Evolutionary conservation across 768 basidiomycete genomes (phyloP), one percentile per base, ranked within the genome.

Genomic region (Boletus pseudo-olivaceus): DNA sequence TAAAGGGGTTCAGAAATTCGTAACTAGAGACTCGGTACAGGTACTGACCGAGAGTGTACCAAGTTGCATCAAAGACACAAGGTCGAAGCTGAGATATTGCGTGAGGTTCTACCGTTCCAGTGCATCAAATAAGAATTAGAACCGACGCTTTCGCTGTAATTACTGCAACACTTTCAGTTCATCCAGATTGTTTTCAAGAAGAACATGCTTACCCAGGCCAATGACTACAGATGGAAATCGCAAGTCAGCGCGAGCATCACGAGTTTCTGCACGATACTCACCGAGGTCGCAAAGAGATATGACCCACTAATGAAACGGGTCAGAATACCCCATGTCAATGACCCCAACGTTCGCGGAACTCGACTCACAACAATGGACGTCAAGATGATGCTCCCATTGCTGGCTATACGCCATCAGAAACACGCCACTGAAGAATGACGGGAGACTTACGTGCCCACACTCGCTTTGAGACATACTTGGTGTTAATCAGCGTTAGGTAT

Each of bases 91-190:
- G 47, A 4, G 15, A 47, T 30, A 29, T 26, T 14, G 30, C 7
- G 40, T 58, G 45, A 56, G 50, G 7, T 27, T n/a, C n/a, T n/a
- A n/a, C n/a, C n/a, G n/a, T n/a, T 30, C n/a, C 6, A 30, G 7
- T 11, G 11, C 35, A 56, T 23, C 10, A 3, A 30, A 23, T 4
- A 34, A 32, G n/a, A 11, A 29, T 46, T 38, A 37, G 23, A 14
- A 53, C 79, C 43, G 46, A 83, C 80, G 78, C 76, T 73, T 79
- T 82, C 34, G 63, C 74, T 1, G 80, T 79, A 54, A 83, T 81
- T 29, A 73, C 82, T 84, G 43, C 15, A 39, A 53, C n/a, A 3
- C 19, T 7, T 26, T 49, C 5, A 49, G 39, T 33, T 47, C 37
- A 37, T 39, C 14, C 14, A 33, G 1, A 29, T 39, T 4, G 2